Evolutionary conservation across 805 yeast species (phyloP).

Genomic region (Zygotorulaspora chibaensis): DNA sequence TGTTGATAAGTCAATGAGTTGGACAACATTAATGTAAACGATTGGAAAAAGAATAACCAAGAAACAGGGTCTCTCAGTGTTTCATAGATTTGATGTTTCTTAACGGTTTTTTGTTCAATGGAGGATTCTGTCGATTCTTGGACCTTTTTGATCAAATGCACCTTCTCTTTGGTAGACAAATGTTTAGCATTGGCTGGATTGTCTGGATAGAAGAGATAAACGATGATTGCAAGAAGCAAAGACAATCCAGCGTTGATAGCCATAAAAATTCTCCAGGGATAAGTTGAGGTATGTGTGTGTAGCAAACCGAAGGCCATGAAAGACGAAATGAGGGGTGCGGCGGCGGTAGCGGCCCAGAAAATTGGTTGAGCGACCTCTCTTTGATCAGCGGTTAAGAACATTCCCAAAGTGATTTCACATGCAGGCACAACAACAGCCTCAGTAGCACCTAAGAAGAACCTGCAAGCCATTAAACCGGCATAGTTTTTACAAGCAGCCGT

Average conservation of each 20-base stretch:
- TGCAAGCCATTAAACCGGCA: conserved; percentile 43
- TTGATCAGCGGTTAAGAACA: conserved; percentile 45
- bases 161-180: conserved; percentile 45
- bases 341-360: conserved; percentile 49
- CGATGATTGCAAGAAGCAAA: conserved; percentile 33
- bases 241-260: conserved; percentile 57
- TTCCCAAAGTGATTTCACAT: conserved; percentile 45
- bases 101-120: conserved; percentile 44
- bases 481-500: conserved; percentile 43
- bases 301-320: conserved; percentile 43
- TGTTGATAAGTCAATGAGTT: conserved; percentile 52
- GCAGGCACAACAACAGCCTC: conserved; percentile 45
- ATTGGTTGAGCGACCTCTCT: conserved; percentile 51
- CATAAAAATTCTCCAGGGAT: conserved; percentile 51
- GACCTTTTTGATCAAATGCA: conserved; percentile 45
- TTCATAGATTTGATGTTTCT: conserved; percentile 45
- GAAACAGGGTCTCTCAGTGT: conserved; percentile 46
- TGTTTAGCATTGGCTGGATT: conserved; percentile 51
- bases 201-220: conserved; percentile 46
- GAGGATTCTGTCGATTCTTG: conserved; percentile 39
- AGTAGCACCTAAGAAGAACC: conserved; percentile 50
- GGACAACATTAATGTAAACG: conserved; percentile 45
- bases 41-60: conserved; percentile 40
- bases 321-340: conserved; percentile 49
- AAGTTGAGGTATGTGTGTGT: conserved; percentile 22